Conservation (phyloP, 805 yeast genomes). For the Metschnikowia corniflorae region DNA sequence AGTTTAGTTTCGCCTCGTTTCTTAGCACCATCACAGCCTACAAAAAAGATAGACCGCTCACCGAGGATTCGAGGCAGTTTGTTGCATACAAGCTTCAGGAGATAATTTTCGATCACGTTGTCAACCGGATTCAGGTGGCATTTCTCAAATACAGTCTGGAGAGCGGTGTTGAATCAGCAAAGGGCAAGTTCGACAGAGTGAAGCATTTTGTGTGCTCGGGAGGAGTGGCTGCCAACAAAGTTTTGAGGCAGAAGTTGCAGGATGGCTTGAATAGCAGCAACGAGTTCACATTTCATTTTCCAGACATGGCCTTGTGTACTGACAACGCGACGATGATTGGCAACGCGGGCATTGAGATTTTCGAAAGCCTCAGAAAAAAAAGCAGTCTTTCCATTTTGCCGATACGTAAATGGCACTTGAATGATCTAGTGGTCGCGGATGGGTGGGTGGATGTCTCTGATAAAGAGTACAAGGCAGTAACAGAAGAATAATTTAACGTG, state of each 20-base stretch:
- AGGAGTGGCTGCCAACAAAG: slow-evolving; percentile 82
- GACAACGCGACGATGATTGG: slow-evolving; percentile 98
- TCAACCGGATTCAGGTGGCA: slow-evolving; percentile 57
- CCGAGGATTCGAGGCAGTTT: slow-evolving; percentile 44
- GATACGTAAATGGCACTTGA: slow-evolving; percentile 77
- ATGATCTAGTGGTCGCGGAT: slow-evolving; percentile 44
- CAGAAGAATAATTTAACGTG: slow-evolving; percentile 3
- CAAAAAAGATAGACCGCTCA: slow-evolving; percentile 32
- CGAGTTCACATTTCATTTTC: slow-evolving; percentile 51
- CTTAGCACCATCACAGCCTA: slow-evolving; percentile 48
- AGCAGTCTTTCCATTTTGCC: slow-evolving; percentile 61
- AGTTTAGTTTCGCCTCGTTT: slow-evolving; percentile 78
- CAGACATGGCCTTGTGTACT: slow-evolving; percentile 72
- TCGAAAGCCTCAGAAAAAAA: slow-evolving; percentile 47
- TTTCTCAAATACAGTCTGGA: slow-evolving; percentile 31
- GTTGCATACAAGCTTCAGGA: slow-evolving; percentile 61
- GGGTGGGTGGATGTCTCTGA: slow-evolving; percentile 43
- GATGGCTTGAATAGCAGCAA: slow-evolving; percentile 27
- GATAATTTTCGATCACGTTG: slow-evolving; percentile 67
- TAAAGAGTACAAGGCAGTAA: slow-evolving; percentile 7
- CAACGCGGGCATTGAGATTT: slow-evolving; percentile 91
- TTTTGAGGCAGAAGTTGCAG: slow-evolving; percentile 48
- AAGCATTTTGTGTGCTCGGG: slow-evolving; percentile 78
- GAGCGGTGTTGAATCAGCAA: slow-evolving; percentile 19
- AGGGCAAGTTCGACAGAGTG: slow-evolving; percentile 40